Conservation (phyloP, 2,329 filamentous ascomycete species). For the Xylaria sp. region DNA sequence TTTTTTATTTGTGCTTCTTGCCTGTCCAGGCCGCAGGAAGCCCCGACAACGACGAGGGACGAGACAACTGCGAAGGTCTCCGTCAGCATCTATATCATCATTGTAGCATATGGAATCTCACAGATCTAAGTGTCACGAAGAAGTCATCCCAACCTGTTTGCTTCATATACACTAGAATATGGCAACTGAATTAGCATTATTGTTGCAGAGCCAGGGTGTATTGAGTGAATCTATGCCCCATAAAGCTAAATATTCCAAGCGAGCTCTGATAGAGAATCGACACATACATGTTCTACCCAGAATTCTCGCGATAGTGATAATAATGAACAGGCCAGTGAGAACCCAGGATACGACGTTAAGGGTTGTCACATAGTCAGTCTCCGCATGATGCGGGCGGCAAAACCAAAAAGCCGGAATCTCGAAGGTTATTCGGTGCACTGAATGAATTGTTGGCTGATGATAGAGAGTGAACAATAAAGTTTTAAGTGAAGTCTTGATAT, state of each 20-base stretch:
- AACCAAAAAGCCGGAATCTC: neutral
- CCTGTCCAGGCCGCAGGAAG: constrained; percentile 17
- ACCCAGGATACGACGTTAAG: constrained; percentile 26
- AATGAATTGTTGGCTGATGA: neutral
- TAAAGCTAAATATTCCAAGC: neutral
- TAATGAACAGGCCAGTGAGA: constrained; percentile 13
- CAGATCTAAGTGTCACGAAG: constrained; percentile 27
- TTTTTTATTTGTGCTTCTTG: constrained; percentile 19
- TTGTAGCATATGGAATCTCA: constrained; percentile 1
- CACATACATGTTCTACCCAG: constrained; percentile 23
- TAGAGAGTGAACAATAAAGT: neutral
- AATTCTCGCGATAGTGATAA: constrained; percentile 16
- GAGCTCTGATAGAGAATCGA: neutral
- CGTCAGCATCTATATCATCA: neutral
- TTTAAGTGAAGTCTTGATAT: neutral
- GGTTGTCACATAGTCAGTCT: constrained; percentile 22
- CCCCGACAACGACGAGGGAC: constrained; percentile 19
- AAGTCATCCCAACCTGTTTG: constrained; percentile 34
- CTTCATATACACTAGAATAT: constrained; percentile 20
- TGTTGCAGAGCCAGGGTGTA: neutral
- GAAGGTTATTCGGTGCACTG: neutral
- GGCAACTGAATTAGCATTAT: constrained; percentile 1
- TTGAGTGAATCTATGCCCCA: neutral
- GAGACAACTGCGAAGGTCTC: constrained; percentile 11
- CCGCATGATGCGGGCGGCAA: constrained; percentile 11